A percentile compares a stretch with the other conserved stretches of the same genome.
These are phyloP conservation scores for Physaria fendleri DNA, from an alignment of 345 rosid genomes.

Conservation along the genomic window DNA sequence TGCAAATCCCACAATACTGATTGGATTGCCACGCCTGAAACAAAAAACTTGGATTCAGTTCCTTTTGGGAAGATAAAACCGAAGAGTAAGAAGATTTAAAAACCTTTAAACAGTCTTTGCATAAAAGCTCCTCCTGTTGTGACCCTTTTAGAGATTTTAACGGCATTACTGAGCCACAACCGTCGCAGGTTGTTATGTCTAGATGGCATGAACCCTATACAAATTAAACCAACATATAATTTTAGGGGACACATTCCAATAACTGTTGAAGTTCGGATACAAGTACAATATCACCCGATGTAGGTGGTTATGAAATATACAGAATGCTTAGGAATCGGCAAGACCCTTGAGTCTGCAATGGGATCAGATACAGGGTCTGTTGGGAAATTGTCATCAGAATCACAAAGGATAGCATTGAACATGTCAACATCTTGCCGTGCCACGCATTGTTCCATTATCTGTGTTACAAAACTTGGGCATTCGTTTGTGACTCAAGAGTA, in stretches of 20 bases:
- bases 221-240: slow-evolving; percentile 18
- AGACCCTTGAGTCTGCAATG: slow-evolving; percentile 64
- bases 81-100: slow-evolving; percentile 23
- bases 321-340: slow-evolving; percentile 43
- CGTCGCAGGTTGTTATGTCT: slow-evolving; percentile 52
- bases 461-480: neutral
- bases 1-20: slow-evolving; percentile 94
- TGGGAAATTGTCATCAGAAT: slow-evolving; percentile 72
- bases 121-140: slow-evolving; percentile 47
- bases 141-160: slow-evolving; percentile 52
- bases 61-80: neutral
- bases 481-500: neutral
- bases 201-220: slow-evolving; percentile 42
- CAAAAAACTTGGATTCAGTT: slow-evolving; percentile 7
- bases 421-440: slow-evolving; percentile 89
- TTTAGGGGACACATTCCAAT: neutral
- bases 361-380: slow-evolving; percentile 96
- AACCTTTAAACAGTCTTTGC: slow-evolving; percentile 82
- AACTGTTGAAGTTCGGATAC: neutral
- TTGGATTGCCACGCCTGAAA: slow-evolving; percentile 71
- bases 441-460: slow-evolving; percentile 97
- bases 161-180: slow-evolving; percentile 60
- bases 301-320: neutral
- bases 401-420: slow-evolving; percentile 97
- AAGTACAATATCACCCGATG: neutral